Evolutionary conservation across 805 yeast genomes (phyloP).

Genomic region (Metschnikowia kunwiensis): DNA sequence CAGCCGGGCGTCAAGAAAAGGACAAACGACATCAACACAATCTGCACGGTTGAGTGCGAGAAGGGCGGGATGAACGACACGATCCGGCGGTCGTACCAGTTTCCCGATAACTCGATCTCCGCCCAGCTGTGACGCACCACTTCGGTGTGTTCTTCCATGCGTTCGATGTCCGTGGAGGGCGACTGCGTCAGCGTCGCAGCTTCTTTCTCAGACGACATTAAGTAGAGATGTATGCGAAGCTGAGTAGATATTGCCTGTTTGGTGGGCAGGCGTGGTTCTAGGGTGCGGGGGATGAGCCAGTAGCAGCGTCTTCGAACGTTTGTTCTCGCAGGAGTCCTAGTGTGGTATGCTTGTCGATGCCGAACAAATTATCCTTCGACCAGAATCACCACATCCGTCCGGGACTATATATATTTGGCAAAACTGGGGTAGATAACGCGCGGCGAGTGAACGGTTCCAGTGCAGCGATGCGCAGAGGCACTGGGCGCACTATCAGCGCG

Average conservation of each 20-base stretch:
- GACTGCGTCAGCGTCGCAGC: conserved; percentile 9
- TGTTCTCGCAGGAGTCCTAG: too few relatives aligned
- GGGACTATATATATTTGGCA: not conserved
- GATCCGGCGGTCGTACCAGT: conserved; percentile 39
- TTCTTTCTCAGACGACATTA: conserved; percentile 13
- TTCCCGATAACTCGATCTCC: conserved; percentile 33
- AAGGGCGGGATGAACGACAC: conserved; percentile 32
- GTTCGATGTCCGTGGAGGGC: conserved; percentile 6
- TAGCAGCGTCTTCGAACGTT: too few relatives aligned
- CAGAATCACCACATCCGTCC: too few relatives aligned
- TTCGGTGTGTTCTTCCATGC: conserved; percentile 12
- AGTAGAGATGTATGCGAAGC: too few relatives aligned
- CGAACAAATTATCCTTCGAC: too few relatives aligned
- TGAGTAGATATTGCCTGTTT: too few relatives aligned
- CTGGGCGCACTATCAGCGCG: not conserved
- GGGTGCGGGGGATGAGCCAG: too few relatives aligned
- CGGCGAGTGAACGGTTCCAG: conserved; percentile 5
- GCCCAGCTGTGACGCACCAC: conserved; percentile 17
- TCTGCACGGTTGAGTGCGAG: conserved; percentile 40
- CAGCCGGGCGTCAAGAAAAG: conserved; percentile 52
- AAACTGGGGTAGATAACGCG: conserved; percentile 7
- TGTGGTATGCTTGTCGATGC: too few relatives aligned
- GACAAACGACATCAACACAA: conserved; percentile 45
- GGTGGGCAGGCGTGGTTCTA: too few relatives aligned
- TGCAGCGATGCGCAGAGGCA: conserved; percentile 1